Evolutionary conservation across 495 filamentous ascomycete species (phyloP).

Genomic region (Patellaria atrata): DNA sequence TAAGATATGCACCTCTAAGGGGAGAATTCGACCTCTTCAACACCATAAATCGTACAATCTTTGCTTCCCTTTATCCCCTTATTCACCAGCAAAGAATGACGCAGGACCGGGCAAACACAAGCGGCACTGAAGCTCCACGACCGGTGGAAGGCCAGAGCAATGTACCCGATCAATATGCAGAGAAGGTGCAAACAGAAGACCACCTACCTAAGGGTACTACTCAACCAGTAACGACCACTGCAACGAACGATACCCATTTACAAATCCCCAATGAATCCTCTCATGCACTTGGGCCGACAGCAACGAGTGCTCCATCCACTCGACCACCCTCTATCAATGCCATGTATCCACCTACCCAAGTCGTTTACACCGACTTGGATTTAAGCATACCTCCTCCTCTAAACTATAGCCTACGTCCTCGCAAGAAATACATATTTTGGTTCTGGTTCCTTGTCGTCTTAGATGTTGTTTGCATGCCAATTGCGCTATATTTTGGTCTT

Average conservation of each 20-base stretch:
- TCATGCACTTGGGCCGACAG: background rate
- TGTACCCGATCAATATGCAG: no score
- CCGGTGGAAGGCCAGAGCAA: no score
- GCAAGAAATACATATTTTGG: constrained; percentile 39
- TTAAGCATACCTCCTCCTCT: constrained; percentile 36
- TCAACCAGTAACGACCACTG: no score
- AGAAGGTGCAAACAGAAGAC: no score
- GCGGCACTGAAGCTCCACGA: no score
- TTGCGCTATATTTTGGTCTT: constrained; percentile 42
- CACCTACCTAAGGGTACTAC: no score
- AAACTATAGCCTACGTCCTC: constrained; percentile 39
- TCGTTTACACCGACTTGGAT: constrained; percentile 18
- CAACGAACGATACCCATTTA: background rate
- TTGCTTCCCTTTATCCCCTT: no score
- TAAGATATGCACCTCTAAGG: no score
- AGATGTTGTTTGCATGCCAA: constrained; percentile 39
- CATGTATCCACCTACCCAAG: constrained; percentile 14
- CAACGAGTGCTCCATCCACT: constrained; percentile 1
- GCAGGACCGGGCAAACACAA: no score
- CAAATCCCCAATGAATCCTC: background rate
- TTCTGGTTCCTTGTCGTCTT: constrained; percentile 46
- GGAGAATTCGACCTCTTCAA: no score
- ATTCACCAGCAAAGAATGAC: no score
- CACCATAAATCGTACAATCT: no score
- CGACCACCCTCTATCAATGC: constrained; percentile 5